Percentiles rank a stretch among this genome's conserved stretches.
phyloP scores from a whole-genome alignment of 345 rosid species.

The Ceriops zippeliana region DNA sequence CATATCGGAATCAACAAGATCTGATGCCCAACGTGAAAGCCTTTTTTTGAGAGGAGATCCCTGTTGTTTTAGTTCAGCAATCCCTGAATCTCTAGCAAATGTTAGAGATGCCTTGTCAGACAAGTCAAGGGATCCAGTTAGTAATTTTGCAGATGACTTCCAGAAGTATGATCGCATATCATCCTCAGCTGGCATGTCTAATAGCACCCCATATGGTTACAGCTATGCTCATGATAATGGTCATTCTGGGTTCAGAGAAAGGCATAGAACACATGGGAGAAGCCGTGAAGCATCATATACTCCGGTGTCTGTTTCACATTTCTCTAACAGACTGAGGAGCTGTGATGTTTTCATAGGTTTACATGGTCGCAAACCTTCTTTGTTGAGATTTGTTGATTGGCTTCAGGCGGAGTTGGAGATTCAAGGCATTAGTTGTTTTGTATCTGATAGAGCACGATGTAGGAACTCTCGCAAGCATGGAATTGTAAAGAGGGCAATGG shows the following conservation, averaged over 20 bases:
- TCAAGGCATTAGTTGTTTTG: conserved; percentile 90
- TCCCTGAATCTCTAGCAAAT: conserved; percentile 39
- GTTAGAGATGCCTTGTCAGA: conserved; percentile 36
- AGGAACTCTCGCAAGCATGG: conserved; percentile 68
- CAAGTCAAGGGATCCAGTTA: conserved; percentile 32
- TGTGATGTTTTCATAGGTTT: conserved; percentile 83
- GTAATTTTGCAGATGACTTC: conserved; percentile 32
- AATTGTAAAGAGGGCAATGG: conserved; percentile 74
- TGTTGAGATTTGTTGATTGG: conserved; percentile 82
- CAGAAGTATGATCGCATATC: conserved; percentile 41
- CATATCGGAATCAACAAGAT: conserved; percentile 56
- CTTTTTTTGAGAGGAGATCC: conserved; percentile 42
- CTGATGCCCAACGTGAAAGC: conserved; percentile 59
- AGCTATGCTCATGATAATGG: conserved; percentile 27
- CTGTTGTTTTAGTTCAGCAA: conserved; percentile 51
- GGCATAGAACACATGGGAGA: conserved; percentile 38
- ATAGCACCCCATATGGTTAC: conserved; percentile 39
- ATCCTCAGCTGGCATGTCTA: conserved; percentile 49
- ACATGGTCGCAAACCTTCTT: conserved; percentile 70
- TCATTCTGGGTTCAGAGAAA: conserved; percentile 31
- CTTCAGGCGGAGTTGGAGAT: conserved; percentile 80
- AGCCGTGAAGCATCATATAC: conserved; percentile 35
- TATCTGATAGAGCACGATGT: conserved; percentile 51
- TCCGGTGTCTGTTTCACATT: conserved; percentile 56
- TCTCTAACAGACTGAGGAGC: conserved; percentile 64